These are phyloP conservation scores for Penicillium cinerascens DNA, from an alignment of 495 filamentous ascomycete species.

Conservation along the genomic window DNA sequence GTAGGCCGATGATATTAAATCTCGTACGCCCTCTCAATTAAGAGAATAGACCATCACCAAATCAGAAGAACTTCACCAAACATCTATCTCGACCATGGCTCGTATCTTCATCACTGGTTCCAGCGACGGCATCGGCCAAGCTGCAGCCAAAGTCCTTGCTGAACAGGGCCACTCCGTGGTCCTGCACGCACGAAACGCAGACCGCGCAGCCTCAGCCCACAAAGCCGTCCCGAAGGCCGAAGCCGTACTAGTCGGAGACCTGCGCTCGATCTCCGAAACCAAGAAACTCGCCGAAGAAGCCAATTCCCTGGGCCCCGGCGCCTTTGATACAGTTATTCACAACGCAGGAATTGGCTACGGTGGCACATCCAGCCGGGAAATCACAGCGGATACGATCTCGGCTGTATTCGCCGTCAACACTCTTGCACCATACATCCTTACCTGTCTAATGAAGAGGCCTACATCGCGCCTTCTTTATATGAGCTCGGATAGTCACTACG, in stretches of 20 bases:
- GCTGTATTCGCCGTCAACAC: slow-evolving; percentile 55
- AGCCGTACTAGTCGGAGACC: slow-evolving; percentile 48
- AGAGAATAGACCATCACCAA: background rate
- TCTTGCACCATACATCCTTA: slow-evolving; percentile 56
- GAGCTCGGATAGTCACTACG: slow-evolving; percentile 48
- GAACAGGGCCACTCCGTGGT: slow-evolving; percentile 52
- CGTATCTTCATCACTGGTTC: slow-evolving; percentile 58
- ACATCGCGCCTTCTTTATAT: slow-evolving; percentile 48
- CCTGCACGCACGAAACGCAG: slow-evolving; percentile 53
- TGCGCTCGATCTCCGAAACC: slow-evolving; percentile 49
- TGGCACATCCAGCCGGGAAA: slow-evolving; percentile 26
- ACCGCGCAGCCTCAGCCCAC: slow-evolving; percentile 43
- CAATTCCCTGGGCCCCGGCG: slow-evolving; percentile 35
- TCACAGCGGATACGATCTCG: slow-evolving; percentile 46
- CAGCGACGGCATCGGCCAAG: slow-evolving; percentile 45
- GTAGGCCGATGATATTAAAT: background rate
- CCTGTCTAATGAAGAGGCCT: slow-evolving; percentile 49
- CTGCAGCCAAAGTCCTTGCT: slow-evolving; percentile 47
- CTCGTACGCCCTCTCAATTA: background rate
- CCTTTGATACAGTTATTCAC: slow-evolving; percentile 56
- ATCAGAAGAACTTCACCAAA: too few species aligned
- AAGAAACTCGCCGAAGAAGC: slow-evolving; percentile 51
- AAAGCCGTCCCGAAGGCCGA: slow-evolving; percentile 46
- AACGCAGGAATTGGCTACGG: slow-evolving; percentile 52
- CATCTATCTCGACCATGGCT: too few species aligned